A percentile compares a stretch with the other conserved stretches of the same genome.
These are phyloP conservation scores for Epichloe sylvatica DNA, from an alignment of 2,329 filamentous ascomycete genomes.

Conservation along the genomic window DNA sequence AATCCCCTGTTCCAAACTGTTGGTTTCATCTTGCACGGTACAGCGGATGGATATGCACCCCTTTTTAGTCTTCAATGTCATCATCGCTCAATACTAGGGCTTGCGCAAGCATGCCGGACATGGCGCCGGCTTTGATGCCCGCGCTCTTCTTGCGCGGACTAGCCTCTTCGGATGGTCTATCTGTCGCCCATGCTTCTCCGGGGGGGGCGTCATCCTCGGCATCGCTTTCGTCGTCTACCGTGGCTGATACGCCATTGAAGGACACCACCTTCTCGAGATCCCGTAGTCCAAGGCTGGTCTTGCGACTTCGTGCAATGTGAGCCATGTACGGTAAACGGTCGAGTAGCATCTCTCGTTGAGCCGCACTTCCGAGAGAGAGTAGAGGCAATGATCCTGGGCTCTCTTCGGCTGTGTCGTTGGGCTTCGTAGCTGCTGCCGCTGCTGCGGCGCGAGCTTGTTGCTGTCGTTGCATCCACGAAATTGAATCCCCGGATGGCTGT, in stretches of 20 bases:
- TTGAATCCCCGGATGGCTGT: slow-evolving; percentile 17
- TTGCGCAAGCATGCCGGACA: slow-evolving; percentile 37
- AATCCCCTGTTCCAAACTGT: no score
- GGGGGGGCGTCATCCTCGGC: slow-evolving; percentile 28
- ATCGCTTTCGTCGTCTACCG: slow-evolving; percentile 30
- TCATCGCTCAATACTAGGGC: slow-evolving; percentile 67
- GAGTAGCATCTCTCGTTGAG: slow-evolving; percentile 61
- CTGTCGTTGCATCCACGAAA: slow-evolving; percentile 22
- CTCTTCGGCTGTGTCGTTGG: slow-evolving; percentile 8
- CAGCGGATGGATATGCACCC: background rate
- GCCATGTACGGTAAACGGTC: slow-evolving; percentile 80
- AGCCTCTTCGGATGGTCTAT: slow-evolving; percentile 41
- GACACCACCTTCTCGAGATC: slow-evolving; percentile 56
- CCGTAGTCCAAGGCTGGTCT: slow-evolving; percentile 29
- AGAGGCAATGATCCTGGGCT: slow-evolving; percentile 22
- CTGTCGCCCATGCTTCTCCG: slow-evolving; percentile 46
- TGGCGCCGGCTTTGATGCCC: slow-evolving; percentile 23
- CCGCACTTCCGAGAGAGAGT: slow-evolving; percentile 49
- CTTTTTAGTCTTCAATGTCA: slow-evolving; percentile 58
- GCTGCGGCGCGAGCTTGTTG: slow-evolving; percentile 12
- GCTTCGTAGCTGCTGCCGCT: slow-evolving; percentile 4
- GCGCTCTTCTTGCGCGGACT: slow-evolving; percentile 34
- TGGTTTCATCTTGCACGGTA: background rate
- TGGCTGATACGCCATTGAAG: slow-evolving; percentile 45
- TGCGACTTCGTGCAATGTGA: slow-evolving; percentile 40